Percentiles rank a stretch among this genome's conserved stretches.
These are phyloP conservation scores for Xylariaceae sp. DNA, from an alignment of 2,329 filamentous ascomycete species.

Conservation along the genomic window DNA sequence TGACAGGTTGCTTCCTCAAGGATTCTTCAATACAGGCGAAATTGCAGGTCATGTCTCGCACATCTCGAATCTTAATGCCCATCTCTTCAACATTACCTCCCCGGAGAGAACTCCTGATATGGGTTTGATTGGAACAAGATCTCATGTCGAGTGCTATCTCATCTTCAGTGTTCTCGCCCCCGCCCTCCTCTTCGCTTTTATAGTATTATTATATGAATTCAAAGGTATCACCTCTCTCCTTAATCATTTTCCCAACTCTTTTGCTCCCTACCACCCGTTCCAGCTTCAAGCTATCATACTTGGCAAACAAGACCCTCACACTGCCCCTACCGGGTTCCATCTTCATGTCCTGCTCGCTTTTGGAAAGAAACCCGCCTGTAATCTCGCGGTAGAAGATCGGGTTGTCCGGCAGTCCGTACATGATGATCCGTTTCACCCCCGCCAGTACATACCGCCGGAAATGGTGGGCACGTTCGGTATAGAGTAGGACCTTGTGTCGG, in stretches of 20 bases:
- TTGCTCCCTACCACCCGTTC: conserved; percentile 83
- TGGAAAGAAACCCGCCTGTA: conserved; percentile 61
- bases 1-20: too few relatives aligned
- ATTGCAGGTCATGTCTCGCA: too few relatives aligned
- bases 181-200: neutral
- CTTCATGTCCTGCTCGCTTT: conserved; percentile 53
- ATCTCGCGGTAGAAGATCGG: conserved; percentile 76
- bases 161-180: neutral
- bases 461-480: conserved; percentile 94
- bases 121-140: neutral
- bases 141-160: neutral
- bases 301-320: conserved; percentile 69
- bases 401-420: conserved; percentile 90
- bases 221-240: conserved; percentile 84
- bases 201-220: conserved; percentile 68
- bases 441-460: conserved; percentile 83
- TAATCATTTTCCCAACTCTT: conserved; percentile 78
- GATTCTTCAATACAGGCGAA: too few relatives aligned
- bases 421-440: conserved; percentile 78
- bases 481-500: conserved; percentile 77
- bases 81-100: too few relatives aligned
- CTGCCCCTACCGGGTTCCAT: conserved; percentile 57
- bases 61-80: too few relatives aligned
- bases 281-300: conserved; percentile 83
- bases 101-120: too few relatives aligned